Evolutionary conservation across 805 yeast species (phyloP), one percentile per base, ranked within the genome.

Genomic region (Grigorovia yakushimaensis): DNA sequence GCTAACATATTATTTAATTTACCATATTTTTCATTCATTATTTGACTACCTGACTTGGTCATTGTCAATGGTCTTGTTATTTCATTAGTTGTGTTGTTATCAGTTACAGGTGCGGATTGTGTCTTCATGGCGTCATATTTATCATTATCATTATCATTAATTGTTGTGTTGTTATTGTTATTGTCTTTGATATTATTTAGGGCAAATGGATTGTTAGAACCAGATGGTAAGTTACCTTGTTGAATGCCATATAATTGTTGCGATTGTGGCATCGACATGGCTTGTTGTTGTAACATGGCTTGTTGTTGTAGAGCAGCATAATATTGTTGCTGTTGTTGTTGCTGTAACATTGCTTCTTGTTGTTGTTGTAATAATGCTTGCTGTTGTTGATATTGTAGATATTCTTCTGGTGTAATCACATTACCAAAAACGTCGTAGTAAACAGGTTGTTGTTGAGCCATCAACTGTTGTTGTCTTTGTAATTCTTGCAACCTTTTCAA

Each of bases 131-230:
- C 10, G 9, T 27, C 15, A 7, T 27, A 10, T 3, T 27, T 27
- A 7, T 27, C 13, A 27, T 27, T 27, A 5, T 5, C 13, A 27
- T 27, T 27, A 4, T 53, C 43, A 19, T 43, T 49, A 15, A 44
- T 41, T 11, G 20, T 21, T 9, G 45, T 45, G 24, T 48, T 43
- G 19, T 38, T 10, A 24, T 18, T 20, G 43, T 47, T 42, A 47
- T 13, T 2, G 6, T 48, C 42, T 42, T 49, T 51, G 45, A 51
- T 46, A 42, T 55, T 54, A 39, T 52, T 54, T 45, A 76, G 55
- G 1, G 91, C 86, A 63, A 85, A 85, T 45, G 95, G 95, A 64
- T 84, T 85, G 64, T 84, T 84, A 19, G 85, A 72, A 3, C 88
- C 88, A 0, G 89, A 81, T 52, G 76, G 73, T 54, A 80, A 67